Base-by-base conservation (phyloP, 257 asterid genomes). In the Salvia miltiorrhiza region DNA sequence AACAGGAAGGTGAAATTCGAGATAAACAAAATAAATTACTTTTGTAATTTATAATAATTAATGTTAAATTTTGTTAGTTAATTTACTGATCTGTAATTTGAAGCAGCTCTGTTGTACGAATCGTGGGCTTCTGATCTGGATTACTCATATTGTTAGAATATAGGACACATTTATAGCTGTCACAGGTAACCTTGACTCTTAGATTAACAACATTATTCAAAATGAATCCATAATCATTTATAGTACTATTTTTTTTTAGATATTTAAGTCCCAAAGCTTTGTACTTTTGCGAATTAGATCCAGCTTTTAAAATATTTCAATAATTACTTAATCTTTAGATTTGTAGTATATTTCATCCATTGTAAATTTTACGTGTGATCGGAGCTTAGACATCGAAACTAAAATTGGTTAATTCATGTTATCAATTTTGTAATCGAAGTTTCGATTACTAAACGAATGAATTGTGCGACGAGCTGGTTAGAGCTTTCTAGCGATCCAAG, bases 161-260 rank as follows among this genome's bases (percentile, higher is more conserved):
- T 69, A 20, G 78, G 77, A 71, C 72, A 56, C 84, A 67, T 12
- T 24, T 24, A 44, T 59, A 69, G 74, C 80, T 77, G 82, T 73
- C 47, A 70, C 79, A 80, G 82, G 55, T 77, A 74, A 73, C 60
- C 68, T 66, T 77, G 78, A 70, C 24, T 63, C 57, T 49, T 63
- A n/a, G 26, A 53, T 54, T 26, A 71, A 64, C 80, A 67, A 79
- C 80, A 79, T 49, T 30, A 39, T 59, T 56, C 12, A 69, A 44
- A 73, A 40, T 68, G 23, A 55, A 48, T n/a, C 45, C 45, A 40
- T 54, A 61, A 53, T 50, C 47, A 71, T 67, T 58, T 23, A 24
- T 43, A 4, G 14, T 9, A 9, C 12, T 21, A 12, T 63, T 63
- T 24, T 44, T 5, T 48, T 48, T 8, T 33, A 4, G 7, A 4